These are phyloP conservation scores for Diphasiastrum complanatum DNA, from an alignment of 83 land plant species.

Conservation along the genomic window DNA sequence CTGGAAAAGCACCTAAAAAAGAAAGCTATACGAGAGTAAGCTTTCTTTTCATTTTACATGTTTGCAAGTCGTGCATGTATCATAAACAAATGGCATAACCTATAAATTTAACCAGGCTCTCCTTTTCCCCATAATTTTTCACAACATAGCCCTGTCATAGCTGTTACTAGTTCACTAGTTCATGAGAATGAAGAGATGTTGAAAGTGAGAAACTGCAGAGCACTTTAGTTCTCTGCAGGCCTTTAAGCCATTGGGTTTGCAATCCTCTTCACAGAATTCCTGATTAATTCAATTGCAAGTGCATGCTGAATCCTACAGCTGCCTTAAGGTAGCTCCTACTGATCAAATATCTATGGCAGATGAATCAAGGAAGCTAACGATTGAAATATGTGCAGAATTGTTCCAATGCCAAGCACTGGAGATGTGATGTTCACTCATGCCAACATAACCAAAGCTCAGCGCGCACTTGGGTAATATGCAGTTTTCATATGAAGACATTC, in stretches of 20 bases:
- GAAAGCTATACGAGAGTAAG: conserved; percentile 26
- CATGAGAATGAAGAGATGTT: too few relatives aligned
- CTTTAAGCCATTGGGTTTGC: too few relatives aligned
- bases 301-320: too few relatives aligned
- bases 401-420: conserved; percentile 26
- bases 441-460: conserved; percentile 23
- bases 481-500: background rate
- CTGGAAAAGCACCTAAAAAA: conserved; percentile 27
- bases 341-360: background rate
- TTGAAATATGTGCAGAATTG: conserved; percentile 9
- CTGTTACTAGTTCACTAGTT: too few relatives aligned
- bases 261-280: background rate
- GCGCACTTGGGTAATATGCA: conserved; percentile 21
- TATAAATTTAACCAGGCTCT: background rate
- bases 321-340: too few relatives aligned
- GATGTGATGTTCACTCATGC: conserved; percentile 31
- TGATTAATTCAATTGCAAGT: too few relatives aligned
- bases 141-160: too few relatives aligned
- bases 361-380: background rate
- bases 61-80: background rate
- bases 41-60: background rate
- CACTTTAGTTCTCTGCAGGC: too few relatives aligned
- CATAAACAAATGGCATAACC: background rate
- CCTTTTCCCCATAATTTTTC: too few relatives aligned
- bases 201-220: too few relatives aligned